Conservation (phyloP, 345 rosid genomes). For the Euphorbia pulcherrima region DNA sequence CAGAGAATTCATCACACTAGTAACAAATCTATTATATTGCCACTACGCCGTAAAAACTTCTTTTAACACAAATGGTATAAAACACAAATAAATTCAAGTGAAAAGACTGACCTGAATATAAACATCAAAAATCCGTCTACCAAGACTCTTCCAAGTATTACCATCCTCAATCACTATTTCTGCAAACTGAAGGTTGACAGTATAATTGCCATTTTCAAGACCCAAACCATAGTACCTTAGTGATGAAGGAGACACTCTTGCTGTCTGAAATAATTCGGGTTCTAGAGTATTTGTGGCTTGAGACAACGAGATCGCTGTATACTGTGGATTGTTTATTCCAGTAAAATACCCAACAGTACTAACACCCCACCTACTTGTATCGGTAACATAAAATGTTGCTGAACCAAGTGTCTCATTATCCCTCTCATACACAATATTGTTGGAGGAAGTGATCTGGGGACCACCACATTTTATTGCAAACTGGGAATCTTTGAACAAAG, state of each 20-base stretch:
- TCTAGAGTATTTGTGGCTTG: constrained; percentile 38
- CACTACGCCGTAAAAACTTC: background rate
- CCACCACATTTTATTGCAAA: constrained; percentile 69
- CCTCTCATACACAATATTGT: constrained; percentile 37
- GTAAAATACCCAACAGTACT: constrained; percentile 42
- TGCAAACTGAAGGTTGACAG: constrained; percentile 44
- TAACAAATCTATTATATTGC: too few species aligned
- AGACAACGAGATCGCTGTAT: constrained; percentile 23
- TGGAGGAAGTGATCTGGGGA: constrained; percentile 39
- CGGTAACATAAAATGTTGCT: constrained; percentile 48
- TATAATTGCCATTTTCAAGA: constrained; percentile 76
- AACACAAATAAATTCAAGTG: background rate
- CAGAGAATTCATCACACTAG: too few species aligned
- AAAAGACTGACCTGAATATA: constrained; percentile 42
- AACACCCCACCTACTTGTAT: constrained; percentile 41
- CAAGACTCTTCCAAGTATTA: constrained; percentile 39
- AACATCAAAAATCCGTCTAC: constrained; percentile 48
- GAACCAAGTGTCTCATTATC: constrained; percentile 54
- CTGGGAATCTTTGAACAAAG: constrained; percentile 37
- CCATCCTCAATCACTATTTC: constrained; percentile 29
- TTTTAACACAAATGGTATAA: background rate
- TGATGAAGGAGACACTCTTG: constrained; percentile 64
- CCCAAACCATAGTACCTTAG: constrained; percentile 77
- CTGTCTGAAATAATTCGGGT: constrained; percentile 46
- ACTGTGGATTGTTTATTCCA: constrained; percentile 28